A percentile compares a stretch with the other conserved stretches of the same genome.
These are phyloP conservation scores for Sporobolomyces phaffii DNA, from an alignment of 768 basidiomycete species.

Conservation along the genomic window DNA sequence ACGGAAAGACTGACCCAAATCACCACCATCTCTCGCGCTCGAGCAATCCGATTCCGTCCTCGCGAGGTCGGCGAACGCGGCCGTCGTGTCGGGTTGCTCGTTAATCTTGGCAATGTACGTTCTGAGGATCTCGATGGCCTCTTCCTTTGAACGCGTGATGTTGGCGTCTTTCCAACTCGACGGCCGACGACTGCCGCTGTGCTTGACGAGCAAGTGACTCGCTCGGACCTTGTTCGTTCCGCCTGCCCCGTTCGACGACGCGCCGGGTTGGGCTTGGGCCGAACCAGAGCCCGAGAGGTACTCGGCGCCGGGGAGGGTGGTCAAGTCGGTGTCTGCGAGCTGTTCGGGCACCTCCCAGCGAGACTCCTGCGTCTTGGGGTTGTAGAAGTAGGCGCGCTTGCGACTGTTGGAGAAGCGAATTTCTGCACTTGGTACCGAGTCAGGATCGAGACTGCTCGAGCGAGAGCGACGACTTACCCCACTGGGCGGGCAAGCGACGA, in stretches of 20 bases:
- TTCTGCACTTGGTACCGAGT: constrained; percentile 49
- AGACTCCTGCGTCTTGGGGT: constrained; percentile 62
- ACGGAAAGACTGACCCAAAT: constrained; percentile 56
- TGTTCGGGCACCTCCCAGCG: constrained; percentile 58
- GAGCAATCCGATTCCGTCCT: constrained; percentile 77
- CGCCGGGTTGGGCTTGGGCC: constrained; percentile 25
- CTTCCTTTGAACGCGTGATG: constrained; percentile 79
- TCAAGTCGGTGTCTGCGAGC: constrained; percentile 32
- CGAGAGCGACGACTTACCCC: neutral
- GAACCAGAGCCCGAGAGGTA: constrained; percentile 42
- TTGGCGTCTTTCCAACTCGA: constrained; percentile 56
- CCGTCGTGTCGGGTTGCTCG: constrained; percentile 47
- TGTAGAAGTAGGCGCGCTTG: constrained; percentile 80
- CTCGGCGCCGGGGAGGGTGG: constrained; percentile 35
- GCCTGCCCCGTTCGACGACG: too few relatives aligned
- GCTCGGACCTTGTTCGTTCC: constrained; percentile 66
- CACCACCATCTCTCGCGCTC: constrained; percentile 72
- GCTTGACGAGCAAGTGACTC: constrained; percentile 93
- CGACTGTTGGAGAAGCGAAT: constrained; percentile 75
- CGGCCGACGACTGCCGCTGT: constrained; percentile 52
- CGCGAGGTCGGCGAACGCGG: constrained; percentile 73
- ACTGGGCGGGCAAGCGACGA: neutral
- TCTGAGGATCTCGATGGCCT: constrained; percentile 74
- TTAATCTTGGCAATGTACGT: constrained; percentile 61
- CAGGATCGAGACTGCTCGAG: neutral